Base-by-base conservation (phyloP, 768 basidiomycete genomes). In the Galerina sulciceps region DNA sequence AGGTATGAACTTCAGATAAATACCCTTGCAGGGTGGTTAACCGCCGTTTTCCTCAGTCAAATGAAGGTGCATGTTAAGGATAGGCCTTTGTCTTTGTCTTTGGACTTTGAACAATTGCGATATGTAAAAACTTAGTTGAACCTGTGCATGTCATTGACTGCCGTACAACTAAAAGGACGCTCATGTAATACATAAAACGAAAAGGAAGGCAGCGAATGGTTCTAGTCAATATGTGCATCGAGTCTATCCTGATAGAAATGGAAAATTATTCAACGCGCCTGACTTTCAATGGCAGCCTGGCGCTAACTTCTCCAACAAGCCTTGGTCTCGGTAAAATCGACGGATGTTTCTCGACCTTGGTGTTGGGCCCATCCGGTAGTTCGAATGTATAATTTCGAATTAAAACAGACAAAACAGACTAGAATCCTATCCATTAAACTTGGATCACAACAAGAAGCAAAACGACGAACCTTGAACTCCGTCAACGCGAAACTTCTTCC, bases 401-500 rank as follows among this genome's bases (percentile, higher is more conserved):
- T 14, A 85, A 67, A 9, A 81, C 75, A 0, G 74, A 77, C 4
- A 85, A 64, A 10, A 76, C 78, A 4, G 75, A 72, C 82, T 83
- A 42, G 3, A 49, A 51, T 4, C 4, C 31, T 3, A 14, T 4
- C 38, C 41, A 23, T 38, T n/a, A 17, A 11, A 42, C 22, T 17
- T 0, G 6, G 15, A 9, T 10, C 23, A 23, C 9, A 53, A 46
- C 34, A n/a, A 4, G 17, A 3, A 26, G 8, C 10, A 45, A 37
- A n/a, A 47, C 9, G 38, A 67, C 65, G 6, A 6, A 73, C 78
- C 74, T 81, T 81, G 59, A 80, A 76, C 52, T 78, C 78, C 0
- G 75, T 68, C 11, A 85, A 43, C 0, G 84, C 83, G 62, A 85
- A 84, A 8, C 69, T 60, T 55, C 76, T 79, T 0, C 84, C 84